These are phyloP conservation scores for Candida pseudoviswanathii DNA, from an alignment of 1,139 yeast genomes.

Conservation along the genomic window DNA sequence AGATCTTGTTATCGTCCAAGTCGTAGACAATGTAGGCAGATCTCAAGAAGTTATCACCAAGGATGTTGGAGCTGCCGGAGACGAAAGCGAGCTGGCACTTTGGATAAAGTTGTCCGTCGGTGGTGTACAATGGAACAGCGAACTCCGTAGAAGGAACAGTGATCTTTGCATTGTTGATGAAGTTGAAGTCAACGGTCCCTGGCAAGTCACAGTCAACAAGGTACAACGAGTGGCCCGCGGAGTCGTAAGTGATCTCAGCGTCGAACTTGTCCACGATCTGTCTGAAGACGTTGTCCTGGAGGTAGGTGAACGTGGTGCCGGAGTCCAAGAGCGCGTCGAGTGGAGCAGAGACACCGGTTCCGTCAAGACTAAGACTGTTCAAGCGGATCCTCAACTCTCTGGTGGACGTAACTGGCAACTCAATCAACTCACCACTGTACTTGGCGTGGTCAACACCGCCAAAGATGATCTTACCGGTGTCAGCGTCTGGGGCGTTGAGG, in stretches of 20 bases:
- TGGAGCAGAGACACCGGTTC: not conserved
- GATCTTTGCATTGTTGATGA: slow-evolving; percentile 10
- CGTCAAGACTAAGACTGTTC: slow-evolving; percentile 1
- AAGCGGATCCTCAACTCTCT: slow-evolving; percentile 8
- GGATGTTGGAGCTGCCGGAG: slow-evolving; percentile 13
- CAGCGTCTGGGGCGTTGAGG: slow-evolving; percentile 24
- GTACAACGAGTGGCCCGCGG: not conserved
- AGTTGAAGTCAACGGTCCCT: slow-evolving; percentile 10
- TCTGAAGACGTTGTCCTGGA: slow-evolving; percentile 21
- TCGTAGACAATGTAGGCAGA: slow-evolving; percentile 31
- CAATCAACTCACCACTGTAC: slow-evolving; percentile 23
- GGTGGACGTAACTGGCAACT: slow-evolving; percentile 11
- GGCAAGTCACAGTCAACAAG: slow-evolving; percentile 5
- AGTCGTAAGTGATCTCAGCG: slow-evolving; percentile 9
- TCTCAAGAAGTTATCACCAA: slow-evolving; percentile 37
- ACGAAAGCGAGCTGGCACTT: slow-evolving; percentile 7
- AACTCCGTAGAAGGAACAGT: slow-evolving; percentile 9
- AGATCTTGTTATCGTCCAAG: slow-evolving; percentile 27
- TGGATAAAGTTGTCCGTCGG: slow-evolving; percentile 5
- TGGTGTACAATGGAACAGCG: slow-evolving; percentile 17
- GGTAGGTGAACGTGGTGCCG: slow-evolving; percentile 32
- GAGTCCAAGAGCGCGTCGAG: slow-evolving; percentile 21
- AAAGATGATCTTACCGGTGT: slow-evolving; percentile 28
- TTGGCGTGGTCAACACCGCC: slow-evolving; percentile 35
- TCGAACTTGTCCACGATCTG: slow-evolving; percentile 25